Conservation (phyloP, 2,329 filamentous ascomycete genomes). For the Aspergillus amoenus region DNA sequence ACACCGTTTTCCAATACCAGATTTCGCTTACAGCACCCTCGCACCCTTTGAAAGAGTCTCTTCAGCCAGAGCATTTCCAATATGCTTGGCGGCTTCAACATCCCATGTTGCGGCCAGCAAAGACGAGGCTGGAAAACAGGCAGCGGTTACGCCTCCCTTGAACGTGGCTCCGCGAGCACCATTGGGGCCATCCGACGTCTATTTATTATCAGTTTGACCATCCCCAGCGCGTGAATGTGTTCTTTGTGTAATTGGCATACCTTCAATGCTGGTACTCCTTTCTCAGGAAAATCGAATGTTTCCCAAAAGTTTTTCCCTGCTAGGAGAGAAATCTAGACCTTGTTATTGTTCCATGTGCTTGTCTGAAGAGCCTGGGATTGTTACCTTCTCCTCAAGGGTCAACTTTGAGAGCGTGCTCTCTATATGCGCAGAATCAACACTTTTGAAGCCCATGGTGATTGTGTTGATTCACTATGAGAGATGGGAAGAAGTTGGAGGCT, state of each 20-base stretch:
- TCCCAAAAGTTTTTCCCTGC: constrained; percentile 9
- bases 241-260: neutral
- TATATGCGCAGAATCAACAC: neutral
- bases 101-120: constrained; percentile 8
- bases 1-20: neutral
- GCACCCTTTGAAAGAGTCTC: constrained; percentile 9
- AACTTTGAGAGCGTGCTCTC: constrained; percentile 3
- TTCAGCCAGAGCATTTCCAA: constrained; percentile 6
- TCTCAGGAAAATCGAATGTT: constrained; percentile 2
- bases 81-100: constrained; percentile 1
- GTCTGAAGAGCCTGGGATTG: no score
- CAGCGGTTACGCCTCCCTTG: constrained; percentile 5
- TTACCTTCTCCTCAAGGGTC: constrained; percentile 8
- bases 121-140: constrained; percentile 8
- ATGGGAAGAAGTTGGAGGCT: neutral
- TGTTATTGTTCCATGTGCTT: neutral
- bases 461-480: neutral
- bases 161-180: constrained; percentile 9
- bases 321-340: constrained; percentile 5
- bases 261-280: constrained; percentile 7
- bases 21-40: neutral
- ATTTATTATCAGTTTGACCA: neutral
- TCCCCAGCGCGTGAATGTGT: neutral
- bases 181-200: constrained; percentile 9
- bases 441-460: constrained; percentile 1